Percentiles rank a stretch among this genome's conserved stretches.
These are phyloP conservation scores for Royoungia palumana DNA, from an alignment of 768 basidiomycete species.

Conservation along the genomic window DNA sequence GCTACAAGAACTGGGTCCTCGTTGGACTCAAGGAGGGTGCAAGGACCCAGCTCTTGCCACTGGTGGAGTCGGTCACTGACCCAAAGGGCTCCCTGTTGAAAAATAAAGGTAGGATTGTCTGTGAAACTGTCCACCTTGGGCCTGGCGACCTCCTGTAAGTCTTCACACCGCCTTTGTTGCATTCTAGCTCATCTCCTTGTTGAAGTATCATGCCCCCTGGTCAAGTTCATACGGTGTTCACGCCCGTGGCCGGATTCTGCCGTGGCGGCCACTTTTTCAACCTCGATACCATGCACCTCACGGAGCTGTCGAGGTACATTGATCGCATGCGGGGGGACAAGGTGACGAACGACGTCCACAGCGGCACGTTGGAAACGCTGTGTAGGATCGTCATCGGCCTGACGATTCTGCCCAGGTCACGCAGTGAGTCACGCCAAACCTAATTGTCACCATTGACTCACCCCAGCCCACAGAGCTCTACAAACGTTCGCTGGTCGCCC, in stretches of 20 bases:
- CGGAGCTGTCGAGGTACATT: background rate
- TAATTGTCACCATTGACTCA: too few species aligned
- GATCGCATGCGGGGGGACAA: background rate
- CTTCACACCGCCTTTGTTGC: too few species aligned
- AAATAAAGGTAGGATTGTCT: too few species aligned
- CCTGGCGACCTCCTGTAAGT: too few species aligned
- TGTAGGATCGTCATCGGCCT: background rate
- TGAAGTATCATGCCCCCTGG: constrained; percentile 4
- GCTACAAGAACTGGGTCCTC: too few species aligned
- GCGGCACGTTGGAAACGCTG: background rate
- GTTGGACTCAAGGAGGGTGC: too few species aligned
- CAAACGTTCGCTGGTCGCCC: background rate
- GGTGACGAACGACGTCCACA: background rate
- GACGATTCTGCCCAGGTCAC: background rate
- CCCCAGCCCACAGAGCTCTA: background rate
- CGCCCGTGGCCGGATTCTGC: constrained; percentile 1
- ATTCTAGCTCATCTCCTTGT: too few species aligned
- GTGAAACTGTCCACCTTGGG: too few species aligned
- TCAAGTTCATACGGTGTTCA: constrained; percentile 1
- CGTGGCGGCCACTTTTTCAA: too few species aligned
- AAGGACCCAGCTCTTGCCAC: too few species aligned
- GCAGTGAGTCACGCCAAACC: background rate
- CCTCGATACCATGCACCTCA: constrained; percentile 2
- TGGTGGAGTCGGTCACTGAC: too few species aligned
- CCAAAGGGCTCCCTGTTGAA: too few species aligned